phyloP scores from a whole-genome alignment of 129 eudicot genomes.

The Helichrysum umbraculigerum region DNA sequence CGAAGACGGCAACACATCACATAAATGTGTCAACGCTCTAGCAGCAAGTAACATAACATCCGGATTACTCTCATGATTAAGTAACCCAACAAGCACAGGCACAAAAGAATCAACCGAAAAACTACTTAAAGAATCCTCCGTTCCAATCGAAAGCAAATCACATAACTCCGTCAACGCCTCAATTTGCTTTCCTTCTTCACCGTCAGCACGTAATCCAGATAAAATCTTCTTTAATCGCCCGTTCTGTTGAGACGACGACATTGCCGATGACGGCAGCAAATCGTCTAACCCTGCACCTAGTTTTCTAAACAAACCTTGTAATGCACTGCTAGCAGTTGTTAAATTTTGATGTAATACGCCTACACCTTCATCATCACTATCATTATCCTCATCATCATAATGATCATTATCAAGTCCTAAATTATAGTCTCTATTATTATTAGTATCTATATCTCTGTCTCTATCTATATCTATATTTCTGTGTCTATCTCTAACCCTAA shows the following conservation, averaged over 20 bases:
- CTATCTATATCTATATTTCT: neutral
- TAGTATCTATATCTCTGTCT: neutral
- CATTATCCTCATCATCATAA: slow-evolving; percentile 57
- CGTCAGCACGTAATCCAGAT: slow-evolving; percentile 82
- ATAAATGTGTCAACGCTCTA: slow-evolving; percentile 88
- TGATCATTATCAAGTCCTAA: slow-evolving; percentile 9
- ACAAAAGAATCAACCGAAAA: slow-evolving; percentile 94
- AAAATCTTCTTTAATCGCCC: slow-evolving; percentile 86
- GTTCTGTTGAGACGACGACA: slow-evolving; percentile 87
- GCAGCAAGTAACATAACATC: slow-evolving; percentile 96
- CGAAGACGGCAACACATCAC: slow-evolving; percentile 88
- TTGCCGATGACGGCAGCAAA: slow-evolving; percentile 80
- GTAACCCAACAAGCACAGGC: slow-evolving; percentile 89
- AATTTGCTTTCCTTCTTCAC: slow-evolving; percentile 93
- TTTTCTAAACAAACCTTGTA: slow-evolving; percentile 80
- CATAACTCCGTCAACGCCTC: slow-evolving; percentile 88
- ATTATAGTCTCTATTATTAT: slow-evolving; percentile 51
- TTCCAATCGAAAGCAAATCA: slow-evolving; percentile 85
- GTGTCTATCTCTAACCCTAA: slow-evolving; percentile 56
- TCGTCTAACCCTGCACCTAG: slow-evolving; percentile 95
- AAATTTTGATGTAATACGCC: slow-evolving; percentile 80
- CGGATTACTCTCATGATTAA: slow-evolving; percentile 83
- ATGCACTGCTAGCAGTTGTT: slow-evolving; percentile 86
- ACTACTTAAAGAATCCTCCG: slow-evolving; percentile 86
- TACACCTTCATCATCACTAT: slow-evolving; percentile 65